phyloP scores from a whole-genome alignment of 306 rosid genomes.

The Carpinus viminea region DNA sequence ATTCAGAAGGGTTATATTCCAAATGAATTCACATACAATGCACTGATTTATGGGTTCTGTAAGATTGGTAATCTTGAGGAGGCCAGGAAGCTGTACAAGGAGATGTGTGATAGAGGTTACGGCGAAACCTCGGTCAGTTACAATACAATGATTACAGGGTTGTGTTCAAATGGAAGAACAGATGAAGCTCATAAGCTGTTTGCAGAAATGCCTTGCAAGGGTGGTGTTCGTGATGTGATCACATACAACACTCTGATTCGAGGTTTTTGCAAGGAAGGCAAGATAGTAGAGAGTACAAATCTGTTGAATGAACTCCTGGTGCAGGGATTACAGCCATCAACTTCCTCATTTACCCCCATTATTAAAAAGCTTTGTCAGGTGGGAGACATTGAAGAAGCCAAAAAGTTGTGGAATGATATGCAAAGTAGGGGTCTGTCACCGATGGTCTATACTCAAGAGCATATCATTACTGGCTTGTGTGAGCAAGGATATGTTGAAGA shows the following conservation, averaged over 20 bases:
- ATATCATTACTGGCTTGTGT: constrained; percentile 48
- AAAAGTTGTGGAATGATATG: constrained; percentile 58
- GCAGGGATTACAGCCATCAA: constrained; percentile 56
- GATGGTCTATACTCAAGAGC: constrained; percentile 29
- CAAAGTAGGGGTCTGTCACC: constrained; percentile 48
- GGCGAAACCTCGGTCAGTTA: constrained; percentile 42
- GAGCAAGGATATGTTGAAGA: constrained; percentile 44
- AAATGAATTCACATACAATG: constrained; percentile 56
- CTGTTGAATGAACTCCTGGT: constrained; percentile 42
- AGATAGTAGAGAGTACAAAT: constrained; percentile 42
- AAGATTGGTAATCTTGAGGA: constrained; percentile 45
- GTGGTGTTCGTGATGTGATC: constrained; percentile 45
- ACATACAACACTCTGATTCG: constrained; percentile 56
- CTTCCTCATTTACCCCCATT: constrained; percentile 38
- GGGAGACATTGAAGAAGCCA: constrained; percentile 47
- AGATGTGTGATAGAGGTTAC: constrained; percentile 61
- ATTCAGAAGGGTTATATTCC: constrained; percentile 62
- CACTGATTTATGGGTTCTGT: constrained; percentile 53
- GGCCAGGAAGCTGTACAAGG: constrained; percentile 53
- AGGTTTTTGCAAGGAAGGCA: constrained; percentile 50
- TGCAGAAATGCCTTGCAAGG: constrained; percentile 58
- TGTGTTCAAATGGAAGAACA: constrained; percentile 51
- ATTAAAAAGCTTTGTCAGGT: constrained; percentile 49
- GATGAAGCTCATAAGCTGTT: constrained; percentile 57
- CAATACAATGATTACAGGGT: constrained; percentile 52